Percentiles rank a stretch among this genome's conserved stretches.
Evolutionary conservation across 2,329 filamentous ascomycete species (phyloP).

Genomic region (Anthostomella pinea): DNA sequence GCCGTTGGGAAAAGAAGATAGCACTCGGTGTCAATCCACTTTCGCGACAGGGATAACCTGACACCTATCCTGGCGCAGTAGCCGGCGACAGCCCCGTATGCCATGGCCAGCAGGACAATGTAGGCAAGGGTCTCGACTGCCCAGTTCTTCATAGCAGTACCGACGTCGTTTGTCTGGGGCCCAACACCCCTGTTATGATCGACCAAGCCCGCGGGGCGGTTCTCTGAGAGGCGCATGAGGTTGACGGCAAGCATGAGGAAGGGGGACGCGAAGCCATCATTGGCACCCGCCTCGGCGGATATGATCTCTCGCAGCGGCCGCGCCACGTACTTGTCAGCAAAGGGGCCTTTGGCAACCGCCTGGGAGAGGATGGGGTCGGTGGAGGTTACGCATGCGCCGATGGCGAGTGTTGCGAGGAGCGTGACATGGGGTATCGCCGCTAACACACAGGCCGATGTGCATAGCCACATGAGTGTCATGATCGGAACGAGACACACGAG

Average conservation of each 20-base stretch:
- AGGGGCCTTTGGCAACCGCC: slow-evolving; percentile 60
- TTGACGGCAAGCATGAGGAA: slow-evolving; percentile 59
- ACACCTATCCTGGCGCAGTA: slow-evolving; percentile 45
- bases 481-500: slow-evolving; percentile 54
- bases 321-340: slow-evolving; percentile 60
- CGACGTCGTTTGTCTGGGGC: slow-evolving; percentile 49
- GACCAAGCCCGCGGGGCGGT: slow-evolving; percentile 24
- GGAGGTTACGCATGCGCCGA: slow-evolving; percentile 59
- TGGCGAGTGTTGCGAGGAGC: slow-evolving; percentile 52
- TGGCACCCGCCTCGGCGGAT: slow-evolving; percentile 59
- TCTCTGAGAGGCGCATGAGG: slow-evolving; percentile 52
- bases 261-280: slow-evolving; percentile 61
- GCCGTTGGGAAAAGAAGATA: slow-evolving; percentile 52
- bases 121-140: slow-evolving; percentile 59
- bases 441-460: slow-evolving; percentile 54
- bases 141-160: slow-evolving; percentile 55
- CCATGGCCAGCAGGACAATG: slow-evolving; percentile 51
- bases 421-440: slow-evolving; percentile 53
- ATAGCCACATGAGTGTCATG: slow-evolving; percentile 63
- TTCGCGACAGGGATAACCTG: slow-evolving; percentile 41
- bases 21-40: slow-evolving; percentile 55
- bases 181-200: slow-evolving; percentile 37
- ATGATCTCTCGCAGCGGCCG: slow-evolving; percentile 59
- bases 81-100: slow-evolving; percentile 52
- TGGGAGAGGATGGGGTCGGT: slow-evolving; percentile 63